phyloP scores from a whole-genome alignment of 2,329 filamentous ascomycete genomes.

The Metarhizium humberi region DNA sequence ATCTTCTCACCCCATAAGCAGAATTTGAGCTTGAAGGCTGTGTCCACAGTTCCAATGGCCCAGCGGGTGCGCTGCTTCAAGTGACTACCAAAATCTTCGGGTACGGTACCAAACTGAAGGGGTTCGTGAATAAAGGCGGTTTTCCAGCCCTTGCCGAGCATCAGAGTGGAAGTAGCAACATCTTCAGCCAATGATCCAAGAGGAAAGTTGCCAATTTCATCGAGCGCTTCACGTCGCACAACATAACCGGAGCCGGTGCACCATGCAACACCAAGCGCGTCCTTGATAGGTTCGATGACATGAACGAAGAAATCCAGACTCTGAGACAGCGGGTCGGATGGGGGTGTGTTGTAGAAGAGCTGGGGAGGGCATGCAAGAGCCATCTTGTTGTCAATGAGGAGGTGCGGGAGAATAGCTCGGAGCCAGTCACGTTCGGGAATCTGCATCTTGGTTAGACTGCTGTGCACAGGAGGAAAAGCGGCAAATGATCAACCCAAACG shows the following conservation, averaged over 20 bases:
- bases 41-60: constrained; percentile 48
- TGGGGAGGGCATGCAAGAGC: constrained; percentile 52
- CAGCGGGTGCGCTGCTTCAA: constrained; percentile 49
- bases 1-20: constrained; percentile 46
- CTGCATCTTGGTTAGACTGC: constrained; percentile 15
- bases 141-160: constrained; percentile 53
- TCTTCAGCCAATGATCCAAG: constrained; percentile 52
- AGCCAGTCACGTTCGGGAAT: constrained; percentile 54
- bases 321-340: constrained; percentile 47
- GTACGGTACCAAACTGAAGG: constrained; percentile 50
- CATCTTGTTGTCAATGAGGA: constrained; percentile 47
- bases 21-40: constrained; percentile 50
- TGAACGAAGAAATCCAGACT: constrained; percentile 50
- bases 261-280: constrained; percentile 47
- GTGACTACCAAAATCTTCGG: constrained; percentile 45
- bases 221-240: constrained; percentile 47
- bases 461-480: background rate
- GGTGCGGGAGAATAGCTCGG: constrained; percentile 48
- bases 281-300: constrained; percentile 40
- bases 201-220: constrained; percentile 53
- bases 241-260: constrained; percentile 57
- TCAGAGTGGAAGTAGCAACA: constrained; percentile 46
- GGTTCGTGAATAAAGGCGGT: constrained; percentile 51
- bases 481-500: constrained; percentile 1
- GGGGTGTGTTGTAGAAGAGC: constrained; percentile 54